Percentiles rank a stretch among this genome's conserved stretches.
Evolutionary conservation across 768 basidiomycete genomes (phyloP).

Genomic region (Lentinula raphanica): DNA sequence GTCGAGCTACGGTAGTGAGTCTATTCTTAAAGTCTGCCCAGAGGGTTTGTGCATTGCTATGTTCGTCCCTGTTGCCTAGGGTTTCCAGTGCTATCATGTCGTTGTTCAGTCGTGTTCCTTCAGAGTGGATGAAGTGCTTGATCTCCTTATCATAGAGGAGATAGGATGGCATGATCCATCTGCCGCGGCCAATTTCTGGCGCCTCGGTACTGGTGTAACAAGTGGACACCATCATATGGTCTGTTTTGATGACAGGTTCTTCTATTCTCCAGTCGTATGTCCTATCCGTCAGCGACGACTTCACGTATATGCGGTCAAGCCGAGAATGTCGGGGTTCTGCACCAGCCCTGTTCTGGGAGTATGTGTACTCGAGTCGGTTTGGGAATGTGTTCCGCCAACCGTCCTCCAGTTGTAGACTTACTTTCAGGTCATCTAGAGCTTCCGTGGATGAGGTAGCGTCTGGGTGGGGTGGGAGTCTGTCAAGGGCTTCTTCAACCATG

Average conservation of each 20-base stretch:
- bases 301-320: constrained; percentile 31
- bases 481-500: constrained; percentile 32
- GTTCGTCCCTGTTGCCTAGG: background rate
- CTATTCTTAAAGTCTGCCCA: constrained; percentile 5
- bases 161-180: constrained; percentile 24
- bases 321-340: constrained; percentile 18
- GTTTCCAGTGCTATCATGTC: constrained; percentile 2
- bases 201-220: constrained; percentile 13
- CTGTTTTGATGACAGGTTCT: constrained; percentile 17
- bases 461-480: constrained; percentile 22
- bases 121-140: background rate
- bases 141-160: constrained; percentile 17
- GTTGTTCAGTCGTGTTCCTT: background rate
- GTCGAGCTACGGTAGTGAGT: constrained; percentile 1
- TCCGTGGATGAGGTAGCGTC: background rate
- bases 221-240: constrained; percentile 27
- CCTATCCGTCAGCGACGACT: background rate
- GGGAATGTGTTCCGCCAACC: constrained; percentile 28
- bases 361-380: constrained; percentile 19
- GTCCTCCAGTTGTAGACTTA: constrained; percentile 16
- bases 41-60: constrained; percentile 7
- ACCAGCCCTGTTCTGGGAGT: constrained; percentile 14
- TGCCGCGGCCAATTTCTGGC: constrained; percentile 24
- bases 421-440: constrained; percentile 14
- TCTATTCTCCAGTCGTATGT: constrained; percentile 22